Evolutionary conservation across 176 grass and related monocot genomes (phyloP), one percentile per base, ranked within the genome.

Genomic region (Pharus latifolius): DNA sequence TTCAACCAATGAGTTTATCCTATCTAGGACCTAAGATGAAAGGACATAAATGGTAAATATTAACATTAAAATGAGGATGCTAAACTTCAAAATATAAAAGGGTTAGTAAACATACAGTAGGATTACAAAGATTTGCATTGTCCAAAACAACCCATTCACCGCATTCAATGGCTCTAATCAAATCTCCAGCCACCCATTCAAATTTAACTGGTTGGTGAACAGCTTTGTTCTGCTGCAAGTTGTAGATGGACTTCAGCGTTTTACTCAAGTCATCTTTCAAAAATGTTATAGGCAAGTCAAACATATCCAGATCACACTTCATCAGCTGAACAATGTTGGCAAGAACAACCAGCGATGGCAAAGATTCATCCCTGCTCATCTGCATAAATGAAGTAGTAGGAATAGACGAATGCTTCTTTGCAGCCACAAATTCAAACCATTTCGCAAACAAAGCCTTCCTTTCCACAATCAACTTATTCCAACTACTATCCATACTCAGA

Each of bases 41-140:
- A 81, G 59, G 22, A 77, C 33, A 74, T 14, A 72, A 88, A 67
- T 25, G 43, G 62, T 52, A 55, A 69, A 72, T n/a, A 62, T 77
- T 48, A 79, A n/a, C n/a, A 68, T 31, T 58, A 63, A 82, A 56
- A 75, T 70, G n/a, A 48, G 19, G 5, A 73, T 20, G 40, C 35
- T 45, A 63, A 26, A 70, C 27, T 32, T 16, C 27, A 56, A 62
- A 73, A 43, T 25, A 49, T 2, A 26, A 56, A n/a, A 84, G 12
- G 63, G 29, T 22, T 69, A 64, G 43, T 63, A 51, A 27, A 76
- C 83, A 37, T 77, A 97, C 93, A 73, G 93, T 90, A 42, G 93
- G 93, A 76, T 92, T 97, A 60, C 93, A 97, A 57, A 97, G 83
- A 84, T 97, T 97, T 74, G 93, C 93, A 77, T 97, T 97, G 65